Evolutionary conservation across 495 filamentous ascomycete species (phyloP).

Genomic region (Astrocystis sublimbata): DNA sequence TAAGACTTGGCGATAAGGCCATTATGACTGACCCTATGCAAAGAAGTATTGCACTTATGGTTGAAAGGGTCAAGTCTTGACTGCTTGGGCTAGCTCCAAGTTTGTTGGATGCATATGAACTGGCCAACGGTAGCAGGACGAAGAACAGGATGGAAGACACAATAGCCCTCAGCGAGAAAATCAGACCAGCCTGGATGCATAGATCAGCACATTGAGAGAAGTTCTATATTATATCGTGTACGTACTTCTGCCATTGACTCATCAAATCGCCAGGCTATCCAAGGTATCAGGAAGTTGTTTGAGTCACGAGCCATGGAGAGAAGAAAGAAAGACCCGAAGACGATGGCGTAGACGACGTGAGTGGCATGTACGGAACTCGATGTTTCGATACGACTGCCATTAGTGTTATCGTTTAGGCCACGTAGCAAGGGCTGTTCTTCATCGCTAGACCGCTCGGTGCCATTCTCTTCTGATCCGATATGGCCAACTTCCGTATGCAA

Average conservation of each 20-base stretch:
- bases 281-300: conserved; percentile 9
- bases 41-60: neutral
- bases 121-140: neutral
- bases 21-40: neutral
- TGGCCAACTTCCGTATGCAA: neutral
- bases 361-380: neutral
- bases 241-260: conserved; percentile 6
- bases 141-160: conserved; percentile 5
- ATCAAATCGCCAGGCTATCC: conserved; percentile 9
- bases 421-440: conserved; percentile 1
- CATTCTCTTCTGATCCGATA: neutral
- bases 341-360: neutral
- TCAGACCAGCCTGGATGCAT: conserved; percentile 2
- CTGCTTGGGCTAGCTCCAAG: neutral
- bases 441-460: neutral
- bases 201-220: neutral
- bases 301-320: conserved; percentile 8
- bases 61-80: neutral
- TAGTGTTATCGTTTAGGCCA: neutral
- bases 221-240: neutral
- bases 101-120: neutral
- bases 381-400: neutral
- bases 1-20: neutral
- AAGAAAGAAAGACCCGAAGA: conserved; percentile 2
- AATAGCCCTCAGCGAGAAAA: conserved; percentile 4